Conservation (phyloP, 139 green algal genomes). For the Coelastrella sp. region DNA sequence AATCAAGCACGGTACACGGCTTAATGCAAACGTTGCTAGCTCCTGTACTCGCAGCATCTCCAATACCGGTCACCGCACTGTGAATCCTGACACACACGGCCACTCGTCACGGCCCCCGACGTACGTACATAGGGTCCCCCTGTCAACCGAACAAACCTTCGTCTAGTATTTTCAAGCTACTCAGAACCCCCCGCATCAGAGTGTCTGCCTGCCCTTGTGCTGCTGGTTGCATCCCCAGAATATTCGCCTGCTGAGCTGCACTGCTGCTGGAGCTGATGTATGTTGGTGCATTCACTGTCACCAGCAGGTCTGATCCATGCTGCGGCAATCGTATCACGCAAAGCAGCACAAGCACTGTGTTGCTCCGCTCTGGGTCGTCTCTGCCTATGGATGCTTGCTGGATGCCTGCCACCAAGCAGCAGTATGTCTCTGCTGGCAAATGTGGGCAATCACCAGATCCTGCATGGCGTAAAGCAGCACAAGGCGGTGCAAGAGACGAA, state of each 20-base stretch:
- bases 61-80: too few relatives aligned
- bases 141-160: slow-evolving; percentile 68
- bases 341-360: slow-evolving; percentile 58
- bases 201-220: slow-evolving; percentile 29
- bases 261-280: slow-evolving; percentile 62
- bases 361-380: slow-evolving; percentile 34
- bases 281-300: slow-evolving; percentile 74
- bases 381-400: slow-evolving; percentile 59
- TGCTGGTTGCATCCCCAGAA: slow-evolving; percentile 49
- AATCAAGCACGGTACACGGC: too few relatives aligned
- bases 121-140: background rate
- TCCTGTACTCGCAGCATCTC: too few relatives aligned
- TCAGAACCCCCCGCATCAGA: slow-evolving; percentile 62
- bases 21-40: too few relatives aligned
- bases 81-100: background rate
- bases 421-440: slow-evolving; percentile 41
- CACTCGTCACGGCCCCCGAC: too few relatives aligned
- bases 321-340: slow-evolving; percentile 68
- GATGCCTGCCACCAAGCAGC: slow-evolving; percentile 45
- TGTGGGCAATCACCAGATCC: slow-evolving; percentile 7
- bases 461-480: background rate
- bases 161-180: slow-evolving; percentile 63
- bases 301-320: slow-evolving; percentile 63
- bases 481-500: too few relatives aligned
- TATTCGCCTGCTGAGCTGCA: slow-evolving; percentile 60